Conservation (phyloP, 2,329 filamentous ascomycete genomes). For the Harringtonia lauricola region DNA sequence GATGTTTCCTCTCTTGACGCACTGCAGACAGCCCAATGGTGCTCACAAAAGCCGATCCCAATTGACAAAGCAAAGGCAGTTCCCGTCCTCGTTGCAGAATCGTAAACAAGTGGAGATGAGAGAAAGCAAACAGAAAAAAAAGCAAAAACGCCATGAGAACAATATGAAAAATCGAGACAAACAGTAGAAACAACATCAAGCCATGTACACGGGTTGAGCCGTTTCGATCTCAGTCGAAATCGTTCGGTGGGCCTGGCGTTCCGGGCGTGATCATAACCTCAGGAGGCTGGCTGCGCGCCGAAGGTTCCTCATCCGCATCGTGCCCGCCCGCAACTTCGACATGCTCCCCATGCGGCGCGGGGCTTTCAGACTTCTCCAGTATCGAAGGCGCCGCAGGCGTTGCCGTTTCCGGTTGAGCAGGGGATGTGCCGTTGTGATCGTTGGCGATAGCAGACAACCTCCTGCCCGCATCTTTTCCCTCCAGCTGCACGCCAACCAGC, state of each 20-base stretch:
- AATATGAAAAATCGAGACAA: background rate
- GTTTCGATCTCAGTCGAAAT: constrained; percentile 4
- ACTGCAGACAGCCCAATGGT: too few relatives aligned
- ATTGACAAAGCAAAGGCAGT: too few relatives aligned
- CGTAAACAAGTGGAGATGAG: background rate
- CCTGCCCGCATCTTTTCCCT: constrained; percentile 31
- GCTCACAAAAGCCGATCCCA: too few relatives aligned
- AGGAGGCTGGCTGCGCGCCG: constrained; percentile 19
- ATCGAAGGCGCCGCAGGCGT: constrained; percentile 1
- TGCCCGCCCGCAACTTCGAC: constrained; percentile 14
- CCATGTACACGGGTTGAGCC: background rate
- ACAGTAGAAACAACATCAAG: background rate
- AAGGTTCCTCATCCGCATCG: background rate
- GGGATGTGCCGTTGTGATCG: constrained; percentile 12
- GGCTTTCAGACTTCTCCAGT: constrained; percentile 23
- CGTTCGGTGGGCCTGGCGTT: constrained; percentile 26
- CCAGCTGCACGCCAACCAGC: constrained; percentile 60
- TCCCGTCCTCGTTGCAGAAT: too few relatives aligned
- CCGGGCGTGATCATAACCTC: constrained; percentile 38
- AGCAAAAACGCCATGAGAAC: background rate
- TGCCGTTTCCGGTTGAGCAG: background rate
- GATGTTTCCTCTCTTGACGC: too few relatives aligned
- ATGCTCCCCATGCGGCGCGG: constrained; percentile 21
- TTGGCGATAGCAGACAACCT: constrained; percentile 17
- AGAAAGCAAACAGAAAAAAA: background rate